Conservation (phyloP, 2,329 filamentous ascomycete species). For the Botrytis byssoidea region DNA sequence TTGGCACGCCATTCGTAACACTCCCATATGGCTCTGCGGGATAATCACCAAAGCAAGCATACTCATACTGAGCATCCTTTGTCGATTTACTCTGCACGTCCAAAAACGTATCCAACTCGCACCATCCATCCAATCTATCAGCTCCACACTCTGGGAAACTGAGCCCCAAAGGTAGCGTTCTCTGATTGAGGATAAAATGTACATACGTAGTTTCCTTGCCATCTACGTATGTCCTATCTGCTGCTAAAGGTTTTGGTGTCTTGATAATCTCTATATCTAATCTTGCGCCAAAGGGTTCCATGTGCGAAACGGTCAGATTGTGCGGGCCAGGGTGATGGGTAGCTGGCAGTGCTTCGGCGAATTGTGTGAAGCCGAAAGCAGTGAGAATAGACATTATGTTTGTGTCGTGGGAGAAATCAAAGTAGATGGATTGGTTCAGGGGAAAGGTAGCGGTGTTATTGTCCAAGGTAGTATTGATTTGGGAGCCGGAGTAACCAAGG, state of each 20-base stretch:
- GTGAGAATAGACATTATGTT: slow-evolving; percentile 69
- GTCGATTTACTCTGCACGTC: slow-evolving; percentile 59
- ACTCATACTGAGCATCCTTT: slow-evolving; percentile 58
- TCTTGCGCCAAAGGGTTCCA: slow-evolving; percentile 70
- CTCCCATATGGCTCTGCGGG: slow-evolving; percentile 48
- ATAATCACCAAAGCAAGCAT: slow-evolving; percentile 64
- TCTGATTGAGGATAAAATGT: slow-evolving; percentile 72
- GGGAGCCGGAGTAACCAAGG: slow-evolving; percentile 55
- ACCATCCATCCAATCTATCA: slow-evolving; percentile 70
- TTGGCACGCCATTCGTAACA: slow-evolving; percentile 47
- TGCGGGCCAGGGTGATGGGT: slow-evolving; percentile 55
- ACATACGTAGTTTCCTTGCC: slow-evolving; percentile 64
- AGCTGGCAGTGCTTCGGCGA: slow-evolving; percentile 57
- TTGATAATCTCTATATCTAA: slow-evolving; percentile 74
- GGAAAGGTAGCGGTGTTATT: slow-evolving; percentile 68
- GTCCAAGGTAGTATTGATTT: slow-evolving; percentile 70
- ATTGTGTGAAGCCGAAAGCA: slow-evolving; percentile 71
- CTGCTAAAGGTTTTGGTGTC: slow-evolving; percentile 60
- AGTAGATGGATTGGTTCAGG: slow-evolving; percentile 68
- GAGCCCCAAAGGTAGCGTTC: slow-evolving; percentile 66
- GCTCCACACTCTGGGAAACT: slow-evolving; percentile 65
- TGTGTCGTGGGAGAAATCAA: slow-evolving; percentile 78
- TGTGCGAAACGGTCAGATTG: slow-evolving; percentile 63
- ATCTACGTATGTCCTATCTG: slow-evolving; percentile 48
- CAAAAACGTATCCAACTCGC: slow-evolving; percentile 68